Evolutionary conservation across 352 stramenopile genomes (phyloP).

Genomic region (Phytophthora agathidicida): DNA sequence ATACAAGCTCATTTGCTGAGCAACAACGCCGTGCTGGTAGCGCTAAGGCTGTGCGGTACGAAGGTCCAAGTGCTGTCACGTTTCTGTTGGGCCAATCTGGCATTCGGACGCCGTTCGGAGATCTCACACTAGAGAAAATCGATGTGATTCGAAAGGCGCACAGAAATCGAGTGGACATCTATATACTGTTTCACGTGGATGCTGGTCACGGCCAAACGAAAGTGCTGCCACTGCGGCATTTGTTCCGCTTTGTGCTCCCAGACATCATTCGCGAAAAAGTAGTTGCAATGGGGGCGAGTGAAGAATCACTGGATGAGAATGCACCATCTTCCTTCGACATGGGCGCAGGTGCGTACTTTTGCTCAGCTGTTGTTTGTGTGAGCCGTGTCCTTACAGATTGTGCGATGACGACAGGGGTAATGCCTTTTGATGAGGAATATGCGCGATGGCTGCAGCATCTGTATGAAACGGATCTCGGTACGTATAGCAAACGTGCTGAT

Average conservation of each 20-base stretch:
- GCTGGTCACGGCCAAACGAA: slow-evolving; percentile 51
- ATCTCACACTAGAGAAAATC: slow-evolving; percentile 84
- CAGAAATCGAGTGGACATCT: slow-evolving; percentile 68
- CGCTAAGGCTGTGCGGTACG: slow-evolving; percentile 67
- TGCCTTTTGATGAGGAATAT: slow-evolving; percentile 90
- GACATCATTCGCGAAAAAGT: slow-evolving; percentile 67
- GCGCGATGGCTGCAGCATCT: slow-evolving; percentile 86
- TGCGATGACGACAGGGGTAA: slow-evolving; percentile 21
- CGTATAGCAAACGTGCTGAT: slow-evolving; percentile 10
- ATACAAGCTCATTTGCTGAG: slow-evolving; percentile 27
- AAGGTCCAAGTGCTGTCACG: slow-evolving; percentile 66
- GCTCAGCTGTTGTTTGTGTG: neutral
- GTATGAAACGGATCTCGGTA: slow-evolving; percentile 87
- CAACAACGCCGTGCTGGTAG: slow-evolving; percentile 28
- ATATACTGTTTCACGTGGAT: slow-evolving; percentile 80
- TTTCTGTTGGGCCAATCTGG: slow-evolving; percentile 69
- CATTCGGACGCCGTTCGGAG: slow-evolving; percentile 79
- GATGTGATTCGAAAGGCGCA: slow-evolving; percentile 69
- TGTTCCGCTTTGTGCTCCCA: slow-evolving; percentile 83
- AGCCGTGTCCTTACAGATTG: neutral
- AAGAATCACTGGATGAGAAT: slow-evolving; percentile 74
- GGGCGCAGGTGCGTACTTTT: slow-evolving; percentile 42
- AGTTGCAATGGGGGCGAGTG: slow-evolving; percentile 65
- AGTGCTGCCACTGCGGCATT: slow-evolving; percentile 68
- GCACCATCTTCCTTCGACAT: slow-evolving; percentile 70